These are phyloP conservation scores for Parathielavia hyrcaniae DNA, from an alignment of 495 filamentous ascomycete genomes.

Conservation along the genomic window DNA sequence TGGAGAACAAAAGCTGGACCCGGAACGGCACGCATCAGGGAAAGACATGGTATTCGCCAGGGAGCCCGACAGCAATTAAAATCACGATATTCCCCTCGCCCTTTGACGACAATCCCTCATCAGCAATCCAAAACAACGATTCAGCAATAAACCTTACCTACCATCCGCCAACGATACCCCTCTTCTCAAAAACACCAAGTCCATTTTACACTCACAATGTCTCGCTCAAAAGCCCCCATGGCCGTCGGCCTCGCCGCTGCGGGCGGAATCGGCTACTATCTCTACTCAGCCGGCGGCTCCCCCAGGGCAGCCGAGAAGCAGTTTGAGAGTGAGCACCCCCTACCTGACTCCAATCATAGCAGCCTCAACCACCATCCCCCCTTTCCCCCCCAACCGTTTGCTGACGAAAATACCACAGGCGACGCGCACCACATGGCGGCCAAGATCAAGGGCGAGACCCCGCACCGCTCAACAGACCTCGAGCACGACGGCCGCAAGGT, in stretches of 20 bases:
- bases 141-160: too few species aligned
- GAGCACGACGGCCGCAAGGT: constrained; percentile 39
- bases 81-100: not conserved
- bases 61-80: not conserved
- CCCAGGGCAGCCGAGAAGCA: constrained; percentile 75
- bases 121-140: not conserved
- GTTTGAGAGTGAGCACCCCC: constrained; percentile 57
- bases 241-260: constrained; percentile 57
- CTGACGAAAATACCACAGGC: constrained; percentile 37
- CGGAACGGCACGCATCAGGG: not conserved
- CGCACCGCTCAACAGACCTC: constrained; percentile 32
- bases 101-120: not conserved
- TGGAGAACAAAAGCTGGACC: not conserved
- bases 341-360: not conserved
- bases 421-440: constrained; percentile 59
- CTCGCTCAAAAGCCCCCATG: constrained; percentile 50
- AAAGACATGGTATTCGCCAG: not conserved
- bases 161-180: not conserved
- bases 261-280: constrained; percentile 76
- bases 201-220: constrained; percentile 37
- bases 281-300: constrained; percentile 80
- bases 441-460: constrained; percentile 57
- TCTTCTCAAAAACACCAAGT: not conserved
- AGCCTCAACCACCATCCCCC: too few species aligned
- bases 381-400: not conserved